These are phyloP conservation scores for Phytophthora sp. DNA, from an alignment of 352 stramenopile genomes.

Conservation along the genomic window DNA sequence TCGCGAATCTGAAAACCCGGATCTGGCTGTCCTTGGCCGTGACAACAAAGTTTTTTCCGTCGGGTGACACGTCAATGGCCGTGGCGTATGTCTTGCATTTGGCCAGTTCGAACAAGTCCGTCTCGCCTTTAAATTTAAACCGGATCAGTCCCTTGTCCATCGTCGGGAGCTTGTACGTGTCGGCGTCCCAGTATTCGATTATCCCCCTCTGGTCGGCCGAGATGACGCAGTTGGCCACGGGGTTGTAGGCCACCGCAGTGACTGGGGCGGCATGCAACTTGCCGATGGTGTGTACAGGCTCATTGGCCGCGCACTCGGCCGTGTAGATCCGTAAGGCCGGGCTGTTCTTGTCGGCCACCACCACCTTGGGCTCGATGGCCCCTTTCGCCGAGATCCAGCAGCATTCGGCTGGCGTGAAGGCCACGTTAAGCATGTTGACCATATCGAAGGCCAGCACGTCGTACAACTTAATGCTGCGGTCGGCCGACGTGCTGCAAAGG, in stretches of 20 bases:
- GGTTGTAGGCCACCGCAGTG: slow-evolving; percentile 89
- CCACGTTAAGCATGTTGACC: slow-evolving; percentile 94
- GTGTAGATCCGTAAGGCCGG: slow-evolving; percentile 89
- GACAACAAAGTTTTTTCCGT: slow-evolving; percentile 88
- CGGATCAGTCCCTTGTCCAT: slow-evolving; percentile 33
- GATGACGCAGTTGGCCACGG: slow-evolving; percentile 87
- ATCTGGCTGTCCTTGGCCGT: slow-evolving; percentile 89
- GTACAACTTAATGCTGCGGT: slow-evolving; percentile 98
- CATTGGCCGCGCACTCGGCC: slow-evolving; percentile 57
- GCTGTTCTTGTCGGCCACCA: slow-evolving; percentile 70
- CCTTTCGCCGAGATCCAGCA: slow-evolving; percentile 77
- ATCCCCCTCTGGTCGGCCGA: slow-evolving; percentile 92
- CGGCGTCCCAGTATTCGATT: slow-evolving; percentile 94
- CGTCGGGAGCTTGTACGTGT: slow-evolving; percentile 63
- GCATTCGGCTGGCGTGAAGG: slow-evolving; percentile 70
- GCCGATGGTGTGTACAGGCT: slow-evolving; percentile 73
- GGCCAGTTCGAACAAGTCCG: slow-evolving; percentile 95
- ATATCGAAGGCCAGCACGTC: slow-evolving; percentile 99
- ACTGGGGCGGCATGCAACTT: slow-evolving; percentile 93
- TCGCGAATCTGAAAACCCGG: slow-evolving; percentile 89
- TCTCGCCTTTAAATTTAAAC: slow-evolving; percentile 96
- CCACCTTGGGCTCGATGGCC: slow-evolving; percentile 70
- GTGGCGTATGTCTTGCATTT: slow-evolving; percentile 91
- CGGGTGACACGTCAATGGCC: slow-evolving; percentile 69
- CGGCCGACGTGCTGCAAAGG: slow-evolving; percentile 85